These are phyloP conservation scores for Rhytidhysteron rufulum DNA, from an alignment of 2,329 filamentous ascomycete genomes.

Conservation along the genomic window DNA sequence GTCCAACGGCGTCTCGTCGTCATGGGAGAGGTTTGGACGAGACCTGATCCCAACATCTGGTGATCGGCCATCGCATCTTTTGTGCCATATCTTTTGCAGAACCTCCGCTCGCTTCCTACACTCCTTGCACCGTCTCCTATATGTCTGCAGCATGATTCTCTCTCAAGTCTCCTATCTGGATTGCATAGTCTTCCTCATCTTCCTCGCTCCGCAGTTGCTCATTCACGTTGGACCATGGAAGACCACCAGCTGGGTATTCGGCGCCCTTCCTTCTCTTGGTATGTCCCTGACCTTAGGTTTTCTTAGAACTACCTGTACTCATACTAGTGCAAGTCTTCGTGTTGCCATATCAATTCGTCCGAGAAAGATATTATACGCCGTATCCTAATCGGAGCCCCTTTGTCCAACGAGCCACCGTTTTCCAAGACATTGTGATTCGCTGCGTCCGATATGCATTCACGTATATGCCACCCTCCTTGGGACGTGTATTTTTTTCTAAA, in stretches of 20 bases:
- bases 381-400: slow-evolving; percentile 55
- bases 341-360: slow-evolving; percentile 57
- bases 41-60: neutral
- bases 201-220: slow-evolving; percentile 69
- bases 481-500: slow-evolving; percentile 74
- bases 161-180: slow-evolving; percentile 71
- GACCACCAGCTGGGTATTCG: slow-evolving; percentile 56
- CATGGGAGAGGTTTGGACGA: neutral
- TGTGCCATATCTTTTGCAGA: too few species aligned
- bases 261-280: slow-evolving; percentile 69
- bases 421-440: slow-evolving; percentile 73
- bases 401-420: slow-evolving; percentile 64
- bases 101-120: neutral
- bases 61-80: too few species aligned
- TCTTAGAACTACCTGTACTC: slow-evolving; percentile 20
- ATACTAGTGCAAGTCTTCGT: slow-evolving; percentile 47
- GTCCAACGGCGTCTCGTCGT: neutral
- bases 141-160: slow-evolving; percentile 60
- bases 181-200: slow-evolving; percentile 67
- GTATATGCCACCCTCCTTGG: slow-evolving; percentile 63
- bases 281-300: slow-evolving; percentile 17
- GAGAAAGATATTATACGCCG: slow-evolving; percentile 53
- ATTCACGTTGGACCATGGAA: slow-evolving; percentile 61
- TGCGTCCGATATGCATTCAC: slow-evolving; percentile 77
- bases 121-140: slow-evolving; percentile 1